These are phyloP conservation scores for Anthostomella pinea DNA, from an alignment of 2,329 filamentous ascomycete genomes.

Conservation along the genomic window DNA sequence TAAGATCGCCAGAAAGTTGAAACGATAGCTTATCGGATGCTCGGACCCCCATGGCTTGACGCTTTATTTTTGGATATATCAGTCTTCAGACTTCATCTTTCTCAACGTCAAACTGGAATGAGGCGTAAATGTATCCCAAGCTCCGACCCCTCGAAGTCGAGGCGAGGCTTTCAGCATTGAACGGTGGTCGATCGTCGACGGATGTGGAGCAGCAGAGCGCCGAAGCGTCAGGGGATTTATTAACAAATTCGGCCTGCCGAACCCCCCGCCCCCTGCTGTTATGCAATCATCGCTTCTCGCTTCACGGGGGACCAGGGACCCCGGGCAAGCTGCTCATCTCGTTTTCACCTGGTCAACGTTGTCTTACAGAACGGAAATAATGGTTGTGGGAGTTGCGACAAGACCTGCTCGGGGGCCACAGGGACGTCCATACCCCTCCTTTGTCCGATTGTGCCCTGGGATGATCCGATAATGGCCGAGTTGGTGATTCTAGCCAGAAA, in stretches of 20 bases:
- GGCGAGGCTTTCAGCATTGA: conserved; percentile 28
- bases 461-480: conserved; percentile 24
- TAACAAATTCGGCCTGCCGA: conserved; percentile 22
- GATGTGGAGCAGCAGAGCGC: conserved; percentile 22
- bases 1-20: conserved; percentile 1
- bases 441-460: conserved; percentile 20
- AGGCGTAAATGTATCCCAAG: conserved; percentile 23
- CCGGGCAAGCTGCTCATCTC: conserved; percentile 29
- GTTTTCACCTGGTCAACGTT: conserved; percentile 27
- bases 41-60: conserved; percentile 11
- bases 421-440: conserved; percentile 19
- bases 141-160: conserved; percentile 19
- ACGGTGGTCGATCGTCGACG: conserved; percentile 23
- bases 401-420: conserved; percentile 26
- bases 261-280: conserved; percentile 13
- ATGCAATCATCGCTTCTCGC: conserved; percentile 25
- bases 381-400: conserved; percentile 24
- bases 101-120: conserved; percentile 16
- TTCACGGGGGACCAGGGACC: conserved; percentile 25
- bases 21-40: conserved; percentile 18
- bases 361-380: conserved; percentile 33
- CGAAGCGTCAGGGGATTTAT: conserved; percentile 17
- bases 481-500: conserved; percentile 12
- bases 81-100: conserved; percentile 13
- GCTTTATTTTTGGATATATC: conserved; percentile 16